phyloP scores from a whole-genome alignment of 2,329 filamentous ascomycete species.

The Talaromyces sp. region DNA sequence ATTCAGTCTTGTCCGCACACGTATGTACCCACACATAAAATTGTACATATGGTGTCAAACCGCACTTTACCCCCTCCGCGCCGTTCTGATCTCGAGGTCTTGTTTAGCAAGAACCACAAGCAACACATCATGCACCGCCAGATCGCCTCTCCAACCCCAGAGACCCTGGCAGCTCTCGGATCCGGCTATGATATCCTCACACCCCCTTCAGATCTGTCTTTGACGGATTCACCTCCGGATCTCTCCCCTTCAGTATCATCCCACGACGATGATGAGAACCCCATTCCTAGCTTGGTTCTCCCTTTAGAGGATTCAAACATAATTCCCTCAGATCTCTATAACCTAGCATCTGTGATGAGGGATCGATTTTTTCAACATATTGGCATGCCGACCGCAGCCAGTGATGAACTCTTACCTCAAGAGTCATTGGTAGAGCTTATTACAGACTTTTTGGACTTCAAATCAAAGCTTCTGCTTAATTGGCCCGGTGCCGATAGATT shows the following conservation, averaged over 20 bases:
- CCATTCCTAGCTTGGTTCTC: neutral
- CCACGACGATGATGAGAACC: neutral
- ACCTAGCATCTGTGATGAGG: neutral
- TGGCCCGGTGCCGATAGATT: neutral
- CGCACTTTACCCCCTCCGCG: neutral
- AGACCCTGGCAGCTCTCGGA: neutral
- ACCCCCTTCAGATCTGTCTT: neutral
- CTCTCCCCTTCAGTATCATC: neutral
- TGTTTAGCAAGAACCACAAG: neutral
- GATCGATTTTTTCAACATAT: constrained; percentile 3
- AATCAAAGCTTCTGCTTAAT: neutral
- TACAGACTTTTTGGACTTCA: neutral
- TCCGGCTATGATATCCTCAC: neutral
- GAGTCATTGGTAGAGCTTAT: constrained; percentile 1
- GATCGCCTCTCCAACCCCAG: neutral
- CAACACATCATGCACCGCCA: neutral
- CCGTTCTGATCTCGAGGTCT: neutral
- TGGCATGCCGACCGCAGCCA: neutral
- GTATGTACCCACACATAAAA: neutral
- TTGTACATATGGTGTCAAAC: neutral
- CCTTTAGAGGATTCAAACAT: neutral
- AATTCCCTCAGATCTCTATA: neutral
- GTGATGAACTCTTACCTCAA: neutral
- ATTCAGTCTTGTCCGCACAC: neutral
- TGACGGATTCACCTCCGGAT: neutral